Percentiles rank a stretch among this genome's conserved stretches.
phyloP scores from a whole-genome alignment of 2,329 filamentous ascomycete genomes.

The Arachnomyces sp. region DNA sequence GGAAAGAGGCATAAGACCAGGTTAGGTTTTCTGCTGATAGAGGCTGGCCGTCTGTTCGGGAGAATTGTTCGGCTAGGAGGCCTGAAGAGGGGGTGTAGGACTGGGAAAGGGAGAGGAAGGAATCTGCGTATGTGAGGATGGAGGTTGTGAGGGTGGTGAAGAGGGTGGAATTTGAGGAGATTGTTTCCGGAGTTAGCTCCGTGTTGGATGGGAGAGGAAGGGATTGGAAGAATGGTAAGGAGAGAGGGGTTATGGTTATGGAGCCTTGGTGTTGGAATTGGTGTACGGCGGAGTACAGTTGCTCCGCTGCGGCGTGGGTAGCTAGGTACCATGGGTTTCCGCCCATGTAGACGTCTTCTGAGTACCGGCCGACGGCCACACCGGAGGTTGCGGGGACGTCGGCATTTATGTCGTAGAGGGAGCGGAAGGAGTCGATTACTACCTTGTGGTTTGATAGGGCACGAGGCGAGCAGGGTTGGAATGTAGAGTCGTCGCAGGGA shows the following conservation, averaged over 20 bases:
- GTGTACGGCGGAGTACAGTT: slow-evolving; percentile 67
- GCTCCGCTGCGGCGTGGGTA: slow-evolving; percentile 68
- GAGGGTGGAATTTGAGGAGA: slow-evolving; percentile 14
- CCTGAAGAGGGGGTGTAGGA: slow-evolving; percentile 52
- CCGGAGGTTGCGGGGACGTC: slow-evolving; percentile 20
- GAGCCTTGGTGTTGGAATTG: slow-evolving; percentile 60
- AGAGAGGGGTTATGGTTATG: slow-evolving; percentile 58
- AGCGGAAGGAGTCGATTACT: slow-evolving; percentile 67
- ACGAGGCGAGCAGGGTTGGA: slow-evolving; percentile 66
- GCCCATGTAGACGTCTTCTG: slow-evolving; percentile 66
- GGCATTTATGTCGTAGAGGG: slow-evolving; percentile 53
- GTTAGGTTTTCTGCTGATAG: slow-evolving; percentile 37
- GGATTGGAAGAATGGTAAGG: slow-evolving; percentile 60
- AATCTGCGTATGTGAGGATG: slow-evolving; percentile 57
- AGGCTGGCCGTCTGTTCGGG: slow-evolving; percentile 25
- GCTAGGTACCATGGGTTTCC: slow-evolving; percentile 70
- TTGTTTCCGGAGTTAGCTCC: slow-evolving; percentile 15
- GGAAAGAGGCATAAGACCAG: slow-evolving; percentile 38
- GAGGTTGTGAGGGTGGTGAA: slow-evolving; percentile 47
- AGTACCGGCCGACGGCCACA: slow-evolving; percentile 53
- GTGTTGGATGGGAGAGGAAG: background rate
- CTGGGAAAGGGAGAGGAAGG: slow-evolving; percentile 43
- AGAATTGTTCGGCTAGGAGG: slow-evolving; percentile 38
- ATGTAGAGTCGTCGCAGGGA: slow-evolving; percentile 45
- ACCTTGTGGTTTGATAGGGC: slow-evolving; percentile 70